Conservation (phyloP, 352 stramenopile genomes). For the Phytophthora idaei region DNA sequence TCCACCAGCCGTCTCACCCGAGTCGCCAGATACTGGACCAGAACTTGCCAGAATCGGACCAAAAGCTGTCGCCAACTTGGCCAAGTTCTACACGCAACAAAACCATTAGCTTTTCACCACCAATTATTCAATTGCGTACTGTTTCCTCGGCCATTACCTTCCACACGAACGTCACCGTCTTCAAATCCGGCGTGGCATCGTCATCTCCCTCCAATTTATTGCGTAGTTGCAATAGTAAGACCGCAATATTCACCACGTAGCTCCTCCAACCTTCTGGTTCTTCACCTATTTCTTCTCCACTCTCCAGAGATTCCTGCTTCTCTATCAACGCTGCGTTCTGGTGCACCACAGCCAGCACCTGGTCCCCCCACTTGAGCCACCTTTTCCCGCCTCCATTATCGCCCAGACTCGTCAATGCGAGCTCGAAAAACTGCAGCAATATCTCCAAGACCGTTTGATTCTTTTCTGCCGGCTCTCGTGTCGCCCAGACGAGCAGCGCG, state of each 20-base stretch:
- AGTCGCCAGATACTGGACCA: background rate
- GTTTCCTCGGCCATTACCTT: conserved; percentile 35
- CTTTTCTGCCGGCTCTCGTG: conserved; percentile 4
- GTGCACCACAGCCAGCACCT: conserved; percentile 27
- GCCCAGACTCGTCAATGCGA: conserved; percentile 16
- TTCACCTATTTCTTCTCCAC: background rate
- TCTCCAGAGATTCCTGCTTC: conserved; percentile 1
- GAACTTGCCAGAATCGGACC: conserved; percentile 11
- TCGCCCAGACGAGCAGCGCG: conserved; percentile 12
- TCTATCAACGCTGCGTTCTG: conserved; percentile 17
- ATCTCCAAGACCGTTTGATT: conserved; percentile 9
- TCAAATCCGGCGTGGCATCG: conserved; percentile 31
- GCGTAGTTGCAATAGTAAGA: conserved; percentile 27
- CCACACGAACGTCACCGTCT: conserved; percentile 54
- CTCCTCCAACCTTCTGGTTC: background rate
- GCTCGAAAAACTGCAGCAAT: conserved; percentile 26
- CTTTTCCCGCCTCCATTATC: conserved; percentile 15
- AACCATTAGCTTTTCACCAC: background rate
- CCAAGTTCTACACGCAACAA: conserved; percentile 42
- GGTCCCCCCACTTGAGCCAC: conserved; percentile 40
- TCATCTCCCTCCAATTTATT: conserved; percentile 24
- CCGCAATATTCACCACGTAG: conserved; percentile 23
- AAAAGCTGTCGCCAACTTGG: conserved; percentile 46
- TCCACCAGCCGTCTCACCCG: background rate
- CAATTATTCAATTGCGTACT: background rate